Evolutionary conservation across 2,329 filamentous ascomycete species (phyloP).

Genomic region (Cercospora sojina): DNA sequence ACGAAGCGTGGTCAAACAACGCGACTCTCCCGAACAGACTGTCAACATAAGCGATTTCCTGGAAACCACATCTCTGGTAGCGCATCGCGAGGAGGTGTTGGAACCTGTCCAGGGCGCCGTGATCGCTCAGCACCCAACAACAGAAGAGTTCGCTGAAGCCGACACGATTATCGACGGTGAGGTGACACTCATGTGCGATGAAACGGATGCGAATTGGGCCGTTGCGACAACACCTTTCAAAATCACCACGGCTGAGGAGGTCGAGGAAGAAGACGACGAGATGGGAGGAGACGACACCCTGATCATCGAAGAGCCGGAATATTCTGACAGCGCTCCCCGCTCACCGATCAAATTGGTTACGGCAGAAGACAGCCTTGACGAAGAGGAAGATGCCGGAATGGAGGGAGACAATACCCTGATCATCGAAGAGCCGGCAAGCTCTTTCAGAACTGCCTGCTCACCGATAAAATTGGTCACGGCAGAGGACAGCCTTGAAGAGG

Average conservation of each 20-base stretch:
- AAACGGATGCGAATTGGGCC: background rate
- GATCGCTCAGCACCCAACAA: background rate
- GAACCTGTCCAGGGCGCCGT: background rate
- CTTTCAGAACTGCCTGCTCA: background rate
- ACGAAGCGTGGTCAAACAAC: background rate
- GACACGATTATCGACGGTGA: constrained; percentile 11
- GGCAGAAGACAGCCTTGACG: constrained; percentile 11
- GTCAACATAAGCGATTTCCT: constrained; percentile 36
- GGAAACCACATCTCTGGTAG: constrained; percentile 18
- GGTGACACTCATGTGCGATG: constrained; percentile 35
- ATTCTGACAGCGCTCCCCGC: background rate
- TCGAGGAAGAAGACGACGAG: constrained; percentile 7
- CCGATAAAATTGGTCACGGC: constrained; percentile 14
- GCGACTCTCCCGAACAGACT: constrained; percentile 19
- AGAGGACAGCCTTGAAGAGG: constrained; percentile 11
- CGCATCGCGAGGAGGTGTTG: background rate
- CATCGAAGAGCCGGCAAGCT: constrained; percentile 1
- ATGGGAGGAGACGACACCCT: constrained; percentile 15
- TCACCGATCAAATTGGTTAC: constrained; percentile 16
- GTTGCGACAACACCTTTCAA: constrained; percentile 8
- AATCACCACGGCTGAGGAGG: constrained; percentile 11
- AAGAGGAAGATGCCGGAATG: constrained; percentile 7
- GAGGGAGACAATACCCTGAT: constrained; percentile 15
- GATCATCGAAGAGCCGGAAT: background rate
- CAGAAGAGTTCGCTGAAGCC: constrained; percentile 10